phyloP scores from a whole-genome alignment of 371 early-diverging fungal species.

The Funneliformis caledonium region DNA sequence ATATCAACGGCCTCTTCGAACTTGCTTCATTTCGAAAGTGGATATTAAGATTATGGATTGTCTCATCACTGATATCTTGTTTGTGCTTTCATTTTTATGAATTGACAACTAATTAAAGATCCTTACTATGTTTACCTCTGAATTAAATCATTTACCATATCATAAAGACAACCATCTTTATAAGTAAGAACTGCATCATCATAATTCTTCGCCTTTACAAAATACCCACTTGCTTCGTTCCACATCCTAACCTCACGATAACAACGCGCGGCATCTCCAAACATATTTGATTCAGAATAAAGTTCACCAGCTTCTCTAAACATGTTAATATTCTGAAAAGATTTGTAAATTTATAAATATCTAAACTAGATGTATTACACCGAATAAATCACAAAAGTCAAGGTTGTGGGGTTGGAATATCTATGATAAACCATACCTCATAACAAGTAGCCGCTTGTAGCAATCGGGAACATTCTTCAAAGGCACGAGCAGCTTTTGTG shows the following conservation, averaged over 20 bases:
- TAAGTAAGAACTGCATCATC: slow-evolving; percentile 6
- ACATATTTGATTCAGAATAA: not conserved
- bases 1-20: slow-evolving; percentile 14
- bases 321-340: slow-evolving; percentile 15
- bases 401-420: not conserved
- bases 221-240: not conserved
- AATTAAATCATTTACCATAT: slow-evolving; percentile 8
- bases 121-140: not conserved
- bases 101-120: no score
- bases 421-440: not conserved
- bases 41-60: no score
- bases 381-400: no score
- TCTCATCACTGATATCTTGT: not conserved
- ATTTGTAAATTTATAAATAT: not conserved
- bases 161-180: not conserved
- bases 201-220: slow-evolving; percentile 25
- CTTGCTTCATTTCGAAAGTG: not conserved
- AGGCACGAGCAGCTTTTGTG: no score
- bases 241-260: not conserved
- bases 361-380: not conserved
- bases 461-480: no score
- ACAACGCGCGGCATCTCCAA: slow-evolving; percentile 21
- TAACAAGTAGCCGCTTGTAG: not conserved
- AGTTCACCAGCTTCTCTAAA: slow-evolving; percentile 4
- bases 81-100: not conserved